phyloP scores from a whole-genome alignment of 768 basidiomycete species.

The Inosperma sp. region DNA sequence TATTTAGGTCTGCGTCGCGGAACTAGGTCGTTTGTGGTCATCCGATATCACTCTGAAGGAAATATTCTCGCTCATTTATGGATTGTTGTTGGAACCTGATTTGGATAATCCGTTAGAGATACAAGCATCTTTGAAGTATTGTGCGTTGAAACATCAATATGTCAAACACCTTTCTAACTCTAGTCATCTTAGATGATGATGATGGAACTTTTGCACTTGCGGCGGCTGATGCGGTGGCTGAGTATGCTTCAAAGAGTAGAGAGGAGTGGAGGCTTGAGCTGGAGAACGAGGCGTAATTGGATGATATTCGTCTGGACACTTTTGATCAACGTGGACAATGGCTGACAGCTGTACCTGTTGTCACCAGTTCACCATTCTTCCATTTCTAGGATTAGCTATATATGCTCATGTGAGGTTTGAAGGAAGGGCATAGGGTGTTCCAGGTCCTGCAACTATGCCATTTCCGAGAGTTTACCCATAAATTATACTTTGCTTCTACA shows the following conservation, averaged over 20 bases:
- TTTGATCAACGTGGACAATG: too few species aligned
- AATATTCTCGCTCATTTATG: slow-evolving; percentile 7
- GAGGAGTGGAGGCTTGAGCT: slow-evolving; percentile 2
- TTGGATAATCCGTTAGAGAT: slow-evolving; percentile 4
- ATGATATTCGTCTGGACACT: too few species aligned
- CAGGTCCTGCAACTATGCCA: too few species aligned
- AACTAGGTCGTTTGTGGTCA: slow-evolving; percentile 7
- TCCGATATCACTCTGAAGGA: slow-evolving; percentile 9
- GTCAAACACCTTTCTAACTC: background rate
- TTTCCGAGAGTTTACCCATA: too few species aligned
- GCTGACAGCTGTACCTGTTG: too few species aligned
- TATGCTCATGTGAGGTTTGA: too few species aligned
- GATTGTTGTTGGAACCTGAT: slow-evolving; percentile 6
- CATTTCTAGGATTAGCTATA: too few species aligned
- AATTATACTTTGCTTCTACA: too few species aligned
- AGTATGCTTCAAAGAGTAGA: slow-evolving; percentile 8
- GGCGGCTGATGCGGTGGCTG: background rate
- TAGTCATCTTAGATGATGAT: background rate
- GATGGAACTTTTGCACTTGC: slow-evolving; percentile 10
- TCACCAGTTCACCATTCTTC: too few species aligned
- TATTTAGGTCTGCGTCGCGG: slow-evolving; percentile 5
- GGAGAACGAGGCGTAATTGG: too few species aligned
- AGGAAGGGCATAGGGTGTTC: too few species aligned
- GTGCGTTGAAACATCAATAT: background rate
- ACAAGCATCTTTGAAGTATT: slow-evolving; percentile 8